Conservation (phyloP, 2,329 filamentous ascomycete species). For the Cladosporium sp. region DNA sequence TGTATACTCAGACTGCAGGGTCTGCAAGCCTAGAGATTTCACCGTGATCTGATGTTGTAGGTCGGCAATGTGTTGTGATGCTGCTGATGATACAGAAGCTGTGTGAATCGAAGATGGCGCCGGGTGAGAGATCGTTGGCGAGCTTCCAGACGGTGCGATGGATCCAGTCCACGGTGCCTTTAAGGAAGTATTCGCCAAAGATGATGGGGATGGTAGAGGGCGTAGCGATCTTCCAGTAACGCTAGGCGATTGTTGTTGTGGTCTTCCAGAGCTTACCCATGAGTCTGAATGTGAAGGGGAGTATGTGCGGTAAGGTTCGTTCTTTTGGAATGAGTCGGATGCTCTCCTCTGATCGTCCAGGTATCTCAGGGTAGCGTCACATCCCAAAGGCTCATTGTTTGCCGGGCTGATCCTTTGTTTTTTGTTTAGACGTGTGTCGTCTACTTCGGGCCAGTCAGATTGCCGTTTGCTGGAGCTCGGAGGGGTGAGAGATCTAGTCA, state of each 20-base stretch:
- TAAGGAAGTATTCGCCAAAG: slow-evolving; percentile 16
- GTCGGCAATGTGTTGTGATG: slow-evolving; percentile 41
- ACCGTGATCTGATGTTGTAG: slow-evolving; percentile 53
- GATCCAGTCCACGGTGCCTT: background rate
- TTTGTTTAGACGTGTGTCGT: slow-evolving; percentile 18
- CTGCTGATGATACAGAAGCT: slow-evolving; percentile 23
- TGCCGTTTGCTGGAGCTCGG: slow-evolving; percentile 19
- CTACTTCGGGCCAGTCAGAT: slow-evolving; percentile 16
- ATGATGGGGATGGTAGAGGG: slow-evolving; percentile 26
- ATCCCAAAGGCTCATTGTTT: slow-evolving; percentile 10
- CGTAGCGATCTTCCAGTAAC: slow-evolving; percentile 12
- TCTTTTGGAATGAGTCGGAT: slow-evolving; percentile 1
- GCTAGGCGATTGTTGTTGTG: slow-evolving; percentile 20
- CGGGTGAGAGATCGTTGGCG: slow-evolving; percentile 23
- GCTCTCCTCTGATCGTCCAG: slow-evolving; percentile 17
- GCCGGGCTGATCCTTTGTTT: slow-evolving; percentile 20
- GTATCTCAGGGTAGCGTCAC: slow-evolving; percentile 1
- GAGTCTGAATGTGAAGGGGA: slow-evolving; percentile 22
- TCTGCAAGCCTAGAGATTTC: slow-evolving; percentile 50
- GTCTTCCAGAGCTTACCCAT: slow-evolving; percentile 19
- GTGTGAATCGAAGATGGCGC: slow-evolving; percentile 22
- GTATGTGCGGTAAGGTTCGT: slow-evolving; percentile 13
- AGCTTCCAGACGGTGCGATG: background rate
- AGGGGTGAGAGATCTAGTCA: slow-evolving; percentile 9
- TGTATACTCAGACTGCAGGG: slow-evolving; percentile 52